Base-by-base conservation (phyloP, 352 stramenopile genomes). In the Pythium guiyangense region DNA sequence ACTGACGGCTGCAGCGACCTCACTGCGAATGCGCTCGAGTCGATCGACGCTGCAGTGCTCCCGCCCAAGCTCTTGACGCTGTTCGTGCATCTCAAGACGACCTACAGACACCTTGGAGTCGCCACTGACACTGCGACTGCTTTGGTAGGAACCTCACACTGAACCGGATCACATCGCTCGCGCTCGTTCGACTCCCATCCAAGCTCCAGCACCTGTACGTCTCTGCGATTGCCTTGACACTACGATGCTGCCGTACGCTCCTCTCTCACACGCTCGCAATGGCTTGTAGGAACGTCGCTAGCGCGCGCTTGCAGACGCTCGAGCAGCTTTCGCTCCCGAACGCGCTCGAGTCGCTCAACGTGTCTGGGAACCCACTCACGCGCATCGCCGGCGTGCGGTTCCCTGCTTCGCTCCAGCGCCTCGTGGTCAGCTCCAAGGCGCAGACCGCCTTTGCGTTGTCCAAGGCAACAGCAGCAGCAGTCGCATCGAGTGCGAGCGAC, bases 311-410 rank as follows among this genome's bases (percentile, higher is more conserved):
- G 29, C 67, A 60, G 25, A 61, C 44, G 10, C 39, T 81, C 17
- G 47, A 65, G 48, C 74, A 72, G 9, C 49, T 81, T 17, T 67
- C 69, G 2, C 68, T 81, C 27, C 67, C 69, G 22, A 56, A 70
- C 43, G 42, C 59, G 11, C 20, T 77, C 10, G 34, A 27, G 44
- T 63, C 55, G 11, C 72, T 81, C 51, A 81, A 71, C 29, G 35
- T 81, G 2, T 69, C 65, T 0, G 65, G 29, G 20, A 81, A 81
- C 49, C 60, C 69, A 11, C 65, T 81, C 67, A 60, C 48, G n/a
- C 54, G 47, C 29, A 64, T 81, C 39, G 44, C 57, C 12, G 69
- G 69, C 5, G 64, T 81, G 39, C 31, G 61, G 17, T 81, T 81
- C 35, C 64, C 72, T 10, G 31, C 31, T 9, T 9, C 31, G 31